Percentiles rank a stretch among this genome's conserved stretches.
These are phyloP conservation scores for Penicillium sp. DNA, from an alignment of 2,329 filamentous ascomycete genomes.

Conservation along the genomic window DNA sequence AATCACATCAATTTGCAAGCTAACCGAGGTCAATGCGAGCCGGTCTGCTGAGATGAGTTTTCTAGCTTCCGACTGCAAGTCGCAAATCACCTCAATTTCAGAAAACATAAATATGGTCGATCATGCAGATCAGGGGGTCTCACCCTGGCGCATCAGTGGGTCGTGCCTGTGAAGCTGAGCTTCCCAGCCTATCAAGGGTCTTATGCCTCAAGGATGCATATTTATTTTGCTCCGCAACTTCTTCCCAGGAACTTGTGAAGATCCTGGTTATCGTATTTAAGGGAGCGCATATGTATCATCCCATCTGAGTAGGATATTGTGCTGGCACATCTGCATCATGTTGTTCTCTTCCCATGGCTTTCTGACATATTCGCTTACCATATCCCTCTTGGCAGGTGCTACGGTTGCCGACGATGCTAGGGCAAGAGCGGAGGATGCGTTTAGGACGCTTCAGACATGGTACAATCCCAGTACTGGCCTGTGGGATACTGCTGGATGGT, in stretches of 20 bases:
- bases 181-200: slow-evolving; percentile 17
- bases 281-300: neutral
- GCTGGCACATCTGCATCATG: slow-evolving; percentile 7
- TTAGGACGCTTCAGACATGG: slow-evolving; percentile 56
- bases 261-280: slow-evolving; percentile 16
- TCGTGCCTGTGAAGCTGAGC: slow-evolving; percentile 1
- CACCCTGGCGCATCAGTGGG: slow-evolving; percentile 10
- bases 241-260: slow-evolving; percentile 4
- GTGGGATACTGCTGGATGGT: slow-evolving; percentile 67
- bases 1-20: slow-evolving; percentile 8
- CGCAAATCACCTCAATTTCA: neutral
- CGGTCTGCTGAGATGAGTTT: neutral
- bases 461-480: slow-evolving; percentile 61
- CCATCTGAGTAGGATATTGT: slow-evolving; percentile 1
- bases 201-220: slow-evolving; percentile 14
- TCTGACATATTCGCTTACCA: slow-evolving; percentile 6
- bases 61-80: neutral
- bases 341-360: slow-evolving; percentile 10
- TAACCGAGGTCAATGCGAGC: slow-evolving; percentile 4
- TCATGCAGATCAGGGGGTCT: slow-evolving; percentile 21
- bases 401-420: slow-evolving; percentile 13
- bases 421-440: slow-evolving; percentile 25
- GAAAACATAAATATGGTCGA: slow-evolving; percentile 5
- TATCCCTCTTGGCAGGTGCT: slow-evolving; percentile 5
- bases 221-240: slow-evolving; percentile 8